Conservation (phyloP, 129 eudicot species). For the Erigeron canadensis region DNA sequence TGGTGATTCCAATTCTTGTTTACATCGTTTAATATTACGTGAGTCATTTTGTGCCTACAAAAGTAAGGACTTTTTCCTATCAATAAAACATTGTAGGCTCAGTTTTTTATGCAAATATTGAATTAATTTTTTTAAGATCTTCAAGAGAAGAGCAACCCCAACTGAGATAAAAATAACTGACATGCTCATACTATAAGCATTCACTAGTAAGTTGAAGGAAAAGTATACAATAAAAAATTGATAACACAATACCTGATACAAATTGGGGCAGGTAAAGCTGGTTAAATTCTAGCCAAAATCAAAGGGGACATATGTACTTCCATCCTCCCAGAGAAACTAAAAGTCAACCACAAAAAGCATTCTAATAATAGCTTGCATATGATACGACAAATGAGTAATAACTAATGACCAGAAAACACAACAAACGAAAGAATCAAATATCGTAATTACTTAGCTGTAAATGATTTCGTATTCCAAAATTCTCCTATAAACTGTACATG, state of each 20-base stretch:
- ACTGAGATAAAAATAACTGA: not conserved
- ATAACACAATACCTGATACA: not conserved
- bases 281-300: not conserved
- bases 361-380: not conserved
- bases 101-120: conserved; percentile 21
- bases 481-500: not conserved
- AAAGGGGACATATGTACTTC: conserved; percentile 3
- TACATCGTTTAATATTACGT: conserved; percentile 30
- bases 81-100: conserved; percentile 18
- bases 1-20: conserved; percentile 24
- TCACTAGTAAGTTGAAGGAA: not conserved
- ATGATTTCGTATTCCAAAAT: not conserved
- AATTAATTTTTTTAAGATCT: conserved; percentile 21
- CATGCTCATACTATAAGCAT: not conserved
- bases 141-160: not conserved
- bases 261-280: not conserved
- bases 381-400: not conserved
- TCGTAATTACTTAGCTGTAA: not conserved
- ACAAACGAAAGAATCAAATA: not conserved
- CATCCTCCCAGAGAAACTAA: not conserved
- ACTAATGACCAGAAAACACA: not conserved
- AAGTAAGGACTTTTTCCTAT: conserved; percentile 12
- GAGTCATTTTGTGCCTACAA: conserved; percentile 17
- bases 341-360: not conserved
- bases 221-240: not conserved